A percentile compares a stretch with the other conserved stretches of the same genome.
phyloP scores from a whole-genome alignment of 305 asterid genomes.

The Fraxinus xanthoxyloides region DNA sequence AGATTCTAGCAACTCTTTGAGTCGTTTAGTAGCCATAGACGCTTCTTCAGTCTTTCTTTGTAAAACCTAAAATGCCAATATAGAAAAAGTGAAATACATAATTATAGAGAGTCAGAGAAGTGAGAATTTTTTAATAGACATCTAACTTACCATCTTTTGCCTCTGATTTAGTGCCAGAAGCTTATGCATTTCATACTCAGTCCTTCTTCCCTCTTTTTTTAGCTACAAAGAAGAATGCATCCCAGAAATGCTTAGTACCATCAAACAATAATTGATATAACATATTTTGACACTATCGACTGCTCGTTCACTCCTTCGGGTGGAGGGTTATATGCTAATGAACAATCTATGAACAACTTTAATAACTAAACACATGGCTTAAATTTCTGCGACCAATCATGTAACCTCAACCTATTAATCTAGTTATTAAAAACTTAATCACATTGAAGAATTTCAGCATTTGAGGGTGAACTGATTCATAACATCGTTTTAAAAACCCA shows the following conservation, averaged over 20 bases:
- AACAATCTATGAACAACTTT: too few species aligned
- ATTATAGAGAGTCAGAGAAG: conserved; percentile 5
- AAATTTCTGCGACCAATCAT: too few species aligned
- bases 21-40: conserved; percentile 86
- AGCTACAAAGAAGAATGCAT: conserved; percentile 51
- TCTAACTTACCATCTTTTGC: conserved; percentile 79
- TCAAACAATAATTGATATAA: neutral
- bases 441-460: neutral
- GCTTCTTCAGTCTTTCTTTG: conserved; percentile 98
- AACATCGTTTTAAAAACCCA: neutral
- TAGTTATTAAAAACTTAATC: neutral
- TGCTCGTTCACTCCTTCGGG: too few species aligned
- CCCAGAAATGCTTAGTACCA: conserved; percentile 6
- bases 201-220: conserved; percentile 94
- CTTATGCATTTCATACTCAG: conserved; percentile 98
- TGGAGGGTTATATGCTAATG: neutral
- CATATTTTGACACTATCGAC: neutral
- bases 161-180: conserved; percentile 92
- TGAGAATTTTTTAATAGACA: neutral
- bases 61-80: conserved; percentile 55
- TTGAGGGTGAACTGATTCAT: neutral
- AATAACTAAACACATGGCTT: too few species aligned
- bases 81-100: neutral
- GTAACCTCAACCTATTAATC: too few species aligned
- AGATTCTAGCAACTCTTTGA: conserved; percentile 87